Conservation (phyloP, 208 protist genomes). For the Strigomonas culicis region DNA sequence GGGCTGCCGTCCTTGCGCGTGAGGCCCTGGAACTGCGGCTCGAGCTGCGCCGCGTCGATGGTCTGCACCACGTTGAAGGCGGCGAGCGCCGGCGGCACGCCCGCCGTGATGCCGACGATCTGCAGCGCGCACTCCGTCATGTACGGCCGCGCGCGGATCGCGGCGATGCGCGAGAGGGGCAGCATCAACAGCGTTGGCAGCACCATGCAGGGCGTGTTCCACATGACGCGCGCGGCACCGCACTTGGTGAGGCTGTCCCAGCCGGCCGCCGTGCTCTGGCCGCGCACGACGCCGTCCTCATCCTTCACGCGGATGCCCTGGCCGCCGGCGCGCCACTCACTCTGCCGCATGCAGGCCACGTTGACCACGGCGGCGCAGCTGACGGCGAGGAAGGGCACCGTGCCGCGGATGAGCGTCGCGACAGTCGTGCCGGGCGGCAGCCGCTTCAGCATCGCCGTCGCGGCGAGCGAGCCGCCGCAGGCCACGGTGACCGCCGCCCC, state of each 20-base stretch:
- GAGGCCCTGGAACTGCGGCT: constrained; percentile 59
- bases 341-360: constrained; percentile 87
- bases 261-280: constrained; percentile 71
- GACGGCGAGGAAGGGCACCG: constrained; percentile 86
- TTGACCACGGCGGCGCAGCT: constrained; percentile 79
- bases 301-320: constrained; percentile 81
- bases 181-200: constrained; percentile 86
- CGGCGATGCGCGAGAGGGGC: constrained; percentile 34
- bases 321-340: constrained; percentile 77
- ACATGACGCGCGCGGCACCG: constrained; percentile 67
- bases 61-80: constrained; percentile 54
- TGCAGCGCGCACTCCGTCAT: constrained; percentile 54
- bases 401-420: constrained; percentile 65
- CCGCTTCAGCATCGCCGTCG: constrained; percentile 56
- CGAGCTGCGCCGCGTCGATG: constrained; percentile 45
- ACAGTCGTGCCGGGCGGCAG: constrained; percentile 44
- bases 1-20: constrained; percentile 59
- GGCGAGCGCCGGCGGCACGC: constrained; percentile 72
- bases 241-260: constrained; percentile 76
- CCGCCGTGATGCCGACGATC: constrained; percentile 57
- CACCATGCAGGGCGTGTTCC: constrained; percentile 83
- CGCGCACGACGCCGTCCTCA: constrained; percentile 72
- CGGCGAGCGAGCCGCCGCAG: constrained; percentile 50
- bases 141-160: constrained; percentile 30
- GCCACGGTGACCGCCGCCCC: constrained; percentile 70